Conservation (phyloP, 345 rosid genomes). For the Boechera retrofracta region DNA sequence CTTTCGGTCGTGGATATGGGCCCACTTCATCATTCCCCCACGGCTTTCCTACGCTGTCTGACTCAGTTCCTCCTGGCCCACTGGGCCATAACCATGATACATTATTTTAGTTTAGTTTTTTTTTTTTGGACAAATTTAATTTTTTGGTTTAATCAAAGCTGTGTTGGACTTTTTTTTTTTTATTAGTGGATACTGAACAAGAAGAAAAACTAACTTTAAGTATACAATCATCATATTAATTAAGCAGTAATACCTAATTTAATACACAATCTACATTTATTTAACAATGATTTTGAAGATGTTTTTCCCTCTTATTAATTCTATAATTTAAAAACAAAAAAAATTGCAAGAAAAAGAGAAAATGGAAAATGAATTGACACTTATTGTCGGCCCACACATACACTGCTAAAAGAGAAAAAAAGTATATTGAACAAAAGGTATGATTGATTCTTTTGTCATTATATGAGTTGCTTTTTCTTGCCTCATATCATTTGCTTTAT, state of each 20-base stretch:
- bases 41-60: slow-evolving; percentile 41
- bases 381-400: slow-evolving; percentile 36
- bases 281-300: background rate
- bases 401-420: slow-evolving; percentile 15
- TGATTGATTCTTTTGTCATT: slow-evolving; percentile 41
- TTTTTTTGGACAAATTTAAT: background rate
- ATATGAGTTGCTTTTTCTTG: slow-evolving; percentile 16
- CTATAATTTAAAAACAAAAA: background rate
- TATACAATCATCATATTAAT: background rate
- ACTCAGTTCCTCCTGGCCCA: slow-evolving; percentile 31
- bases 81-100: slow-evolving; percentile 14
- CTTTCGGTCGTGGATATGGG: slow-evolving; percentile 47
- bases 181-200: background rate
- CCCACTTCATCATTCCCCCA: slow-evolving; percentile 38
- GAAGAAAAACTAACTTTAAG: background rate
- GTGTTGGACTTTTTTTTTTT: background rate
- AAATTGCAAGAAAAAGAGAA: background rate
- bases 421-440: background rate
- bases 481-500: slow-evolving; percentile 6
- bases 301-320: background rate
- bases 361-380: slow-evolving; percentile 36
- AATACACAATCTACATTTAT: background rate
- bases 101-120: background rate
- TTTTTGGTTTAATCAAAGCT: background rate
- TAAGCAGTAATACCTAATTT: background rate